These are phyloP conservation scores for Colletotrichum filicis DNA, from an alignment of 2,329 filamentous ascomycete species.

Conservation along the genomic window DNA sequence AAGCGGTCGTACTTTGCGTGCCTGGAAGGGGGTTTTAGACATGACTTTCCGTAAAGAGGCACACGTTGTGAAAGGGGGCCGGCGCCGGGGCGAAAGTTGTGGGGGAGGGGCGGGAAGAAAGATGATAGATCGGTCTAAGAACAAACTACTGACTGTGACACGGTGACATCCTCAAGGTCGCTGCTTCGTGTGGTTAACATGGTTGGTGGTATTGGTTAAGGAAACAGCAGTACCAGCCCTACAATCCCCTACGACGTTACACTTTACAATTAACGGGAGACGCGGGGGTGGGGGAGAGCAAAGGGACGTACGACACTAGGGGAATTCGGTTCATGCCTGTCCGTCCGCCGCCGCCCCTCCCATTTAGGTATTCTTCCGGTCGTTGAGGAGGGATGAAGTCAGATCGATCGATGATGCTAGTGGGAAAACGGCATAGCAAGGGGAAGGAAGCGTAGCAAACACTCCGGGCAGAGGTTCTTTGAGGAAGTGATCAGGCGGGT, in stretches of 20 bases:
- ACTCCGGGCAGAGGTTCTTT: neutral
- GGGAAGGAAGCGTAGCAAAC: neutral
- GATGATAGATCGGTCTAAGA: neutral
- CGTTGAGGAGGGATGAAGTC: conserved; percentile 7
- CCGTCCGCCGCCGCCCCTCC: neutral
- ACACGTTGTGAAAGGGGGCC: neutral
- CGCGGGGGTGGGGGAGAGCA: neutral
- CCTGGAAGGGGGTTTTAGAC: neutral
- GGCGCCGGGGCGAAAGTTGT: neutral
- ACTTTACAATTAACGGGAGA: neutral
- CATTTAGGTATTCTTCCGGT: neutral
- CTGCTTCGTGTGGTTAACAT: conserved; percentile 6
- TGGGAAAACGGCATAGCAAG: neutral
- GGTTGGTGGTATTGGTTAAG: conserved; percentile 16
- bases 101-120: neutral
- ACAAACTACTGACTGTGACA: neutral
- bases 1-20: neutral
- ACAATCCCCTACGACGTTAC: conserved; percentile 3
- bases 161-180: neutral
- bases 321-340: neutral
- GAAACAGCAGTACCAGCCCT: neutral
- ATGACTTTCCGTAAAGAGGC: neutral
- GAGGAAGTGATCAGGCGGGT: neutral
- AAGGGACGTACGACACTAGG: neutral
- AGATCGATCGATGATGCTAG: conserved; percentile 9